These are phyloP conservation scores for Dothideomycetes sp. DNA, from an alignment of 2,329 filamentous ascomycete genomes.

Conservation along the genomic window DNA sequence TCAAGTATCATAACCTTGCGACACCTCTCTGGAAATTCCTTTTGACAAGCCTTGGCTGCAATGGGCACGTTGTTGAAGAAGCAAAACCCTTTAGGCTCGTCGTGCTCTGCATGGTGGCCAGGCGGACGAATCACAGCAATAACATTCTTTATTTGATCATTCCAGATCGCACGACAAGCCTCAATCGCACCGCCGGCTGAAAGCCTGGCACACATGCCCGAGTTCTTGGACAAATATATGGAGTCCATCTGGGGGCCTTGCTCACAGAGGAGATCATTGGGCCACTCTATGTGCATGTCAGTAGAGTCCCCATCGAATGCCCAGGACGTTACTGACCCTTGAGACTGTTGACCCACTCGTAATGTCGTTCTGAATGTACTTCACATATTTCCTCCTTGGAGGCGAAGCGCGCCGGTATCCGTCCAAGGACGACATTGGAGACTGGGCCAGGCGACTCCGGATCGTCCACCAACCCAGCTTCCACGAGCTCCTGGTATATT, in stretches of 20 bases:
- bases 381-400: slow-evolving; percentile 68
- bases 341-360: slow-evolving; percentile 52
- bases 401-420: slow-evolving; percentile 70
- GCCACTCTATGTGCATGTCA: slow-evolving; percentile 27
- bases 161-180: slow-evolving; percentile 82
- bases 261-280: slow-evolving; percentile 50
- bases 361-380: slow-evolving; percentile 70
- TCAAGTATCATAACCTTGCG: slow-evolving; percentile 88
- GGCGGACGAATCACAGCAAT: slow-evolving; percentile 93
- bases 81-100: slow-evolving; percentile 86
- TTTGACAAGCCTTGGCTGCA: slow-evolving; percentile 77
- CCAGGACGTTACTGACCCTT: background rate
- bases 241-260: slow-evolving; percentile 39
- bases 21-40: slow-evolving; percentile 66
- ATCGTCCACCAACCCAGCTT: slow-evolving; percentile 64
- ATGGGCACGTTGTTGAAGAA: slow-evolving; percentile 97
- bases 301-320: slow-evolving; percentile 9
- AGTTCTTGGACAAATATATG: slow-evolving; percentile 29
- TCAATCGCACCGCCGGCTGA: slow-evolving; percentile 92
- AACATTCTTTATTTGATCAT: slow-evolving; percentile 77
- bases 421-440: slow-evolving; percentile 47
- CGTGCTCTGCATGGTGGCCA: slow-evolving; percentile 84
- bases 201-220: slow-evolving; percentile 59
- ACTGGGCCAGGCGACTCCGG: slow-evolving; percentile 37
- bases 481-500: slow-evolving; percentile 82